These are phyloP conservation scores for Lagerstroemia speciosa DNA, from an alignment of 345 rosid genomes.

Conservation along the genomic window DNA sequence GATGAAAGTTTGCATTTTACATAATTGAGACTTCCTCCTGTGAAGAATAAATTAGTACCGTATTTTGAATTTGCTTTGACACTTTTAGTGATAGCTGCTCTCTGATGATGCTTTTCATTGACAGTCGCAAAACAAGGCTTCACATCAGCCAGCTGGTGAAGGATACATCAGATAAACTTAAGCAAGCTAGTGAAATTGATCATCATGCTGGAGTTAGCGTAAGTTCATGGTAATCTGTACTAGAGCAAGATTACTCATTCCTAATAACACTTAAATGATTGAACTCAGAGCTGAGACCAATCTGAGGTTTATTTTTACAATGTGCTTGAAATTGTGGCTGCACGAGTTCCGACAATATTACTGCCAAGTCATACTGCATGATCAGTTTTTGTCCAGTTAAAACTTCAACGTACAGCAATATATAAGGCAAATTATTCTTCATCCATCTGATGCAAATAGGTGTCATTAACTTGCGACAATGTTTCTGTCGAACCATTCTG, in stretches of 20 bases:
- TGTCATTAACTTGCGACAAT: background rate
- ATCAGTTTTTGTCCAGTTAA: background rate
- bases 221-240: background rate
- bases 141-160: slow-evolving; percentile 83
- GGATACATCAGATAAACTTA: slow-evolving; percentile 87
- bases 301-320: background rate
- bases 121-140: slow-evolving; percentile 80
- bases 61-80: background rate
- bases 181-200: slow-evolving; percentile 83
- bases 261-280: background rate
- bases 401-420: background rate
- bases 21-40: background rate
- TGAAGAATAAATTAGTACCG: background rate
- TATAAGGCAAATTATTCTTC: background rate
- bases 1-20: background rate
- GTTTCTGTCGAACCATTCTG: background rate
- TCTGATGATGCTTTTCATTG: slow-evolving; percentile 4
- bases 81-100: background rate
- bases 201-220: slow-evolving; percentile 48
- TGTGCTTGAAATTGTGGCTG: background rate
- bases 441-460: background rate
- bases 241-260: background rate
- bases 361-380: background rate
- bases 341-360: background rate
- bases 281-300: background rate